These are phyloP conservation scores for Termitomyces sp. DNA, from an alignment of 768 basidiomycete species.

Conservation along the genomic window DNA sequence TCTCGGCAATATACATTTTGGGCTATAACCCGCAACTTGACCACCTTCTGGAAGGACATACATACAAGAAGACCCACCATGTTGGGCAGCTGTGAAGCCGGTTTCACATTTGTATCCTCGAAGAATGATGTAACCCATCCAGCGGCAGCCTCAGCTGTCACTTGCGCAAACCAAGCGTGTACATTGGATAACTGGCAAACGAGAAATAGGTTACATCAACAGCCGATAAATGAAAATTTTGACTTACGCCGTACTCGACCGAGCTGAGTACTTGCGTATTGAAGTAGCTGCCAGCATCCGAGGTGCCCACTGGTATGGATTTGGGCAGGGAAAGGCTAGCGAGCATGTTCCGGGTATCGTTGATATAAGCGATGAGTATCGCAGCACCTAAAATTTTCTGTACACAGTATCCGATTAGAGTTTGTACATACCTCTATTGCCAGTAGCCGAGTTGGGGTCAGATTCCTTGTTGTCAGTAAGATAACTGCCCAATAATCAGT, in stretches of 20 bases:
- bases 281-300: conserved; percentile 87
- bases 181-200: conserved; percentile 74
- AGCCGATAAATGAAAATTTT: conserved; percentile 3
- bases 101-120: conserved; percentile 55
- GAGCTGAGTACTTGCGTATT: conserved; percentile 57
- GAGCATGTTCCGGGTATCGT: conserved; percentile 57
- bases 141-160: conserved; percentile 66
- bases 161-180: conserved; percentile 92
- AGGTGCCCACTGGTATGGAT: conserved; percentile 68
- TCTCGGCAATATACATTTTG: conserved; percentile 89
- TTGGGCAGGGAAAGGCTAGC: conserved; percentile 54
- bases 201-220: not conserved
- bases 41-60: not conserved
- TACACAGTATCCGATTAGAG: not conserved
- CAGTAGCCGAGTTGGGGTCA: conserved; percentile 58
- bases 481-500: conserved; percentile 42
- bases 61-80: conserved; percentile 24
- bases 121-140: conserved; percentile 84
- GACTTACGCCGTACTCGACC: conserved; percentile 66
- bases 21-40: conserved; percentile 34
- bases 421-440: conserved; percentile 31
- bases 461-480: conserved; percentile 41
- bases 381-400: conserved; percentile 40
- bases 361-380: conserved; percentile 60
- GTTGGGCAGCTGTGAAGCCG: conserved; percentile 60